A percentile compares a stretch with the other conserved stretches of the same genome.
phyloP scores from a whole-genome alignment of 495 filamentous ascomycete species.

The Aspergillus haitiensis region DNA sequence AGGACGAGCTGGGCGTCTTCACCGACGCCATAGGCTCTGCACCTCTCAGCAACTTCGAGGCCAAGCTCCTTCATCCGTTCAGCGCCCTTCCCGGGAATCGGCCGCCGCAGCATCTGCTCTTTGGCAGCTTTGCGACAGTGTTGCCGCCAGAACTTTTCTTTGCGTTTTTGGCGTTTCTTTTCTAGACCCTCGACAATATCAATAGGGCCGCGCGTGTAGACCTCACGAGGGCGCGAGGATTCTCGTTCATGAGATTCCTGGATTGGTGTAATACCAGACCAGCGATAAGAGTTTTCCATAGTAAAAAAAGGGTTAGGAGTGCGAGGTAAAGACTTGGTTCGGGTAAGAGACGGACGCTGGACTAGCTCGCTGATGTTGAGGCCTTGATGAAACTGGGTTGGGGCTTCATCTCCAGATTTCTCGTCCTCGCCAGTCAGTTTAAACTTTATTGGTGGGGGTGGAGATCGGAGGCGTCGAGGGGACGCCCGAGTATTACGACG shows the following conservation, averaged over 20 bases:
- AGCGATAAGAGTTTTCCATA: constrained; percentile 39
- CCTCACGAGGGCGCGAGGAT: constrained; percentile 43
- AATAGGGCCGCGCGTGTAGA: constrained; percentile 78
- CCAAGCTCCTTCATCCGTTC: constrained; percentile 94
- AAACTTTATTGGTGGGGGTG: constrained; percentile 49
- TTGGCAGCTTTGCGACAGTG: constrained; percentile 68
- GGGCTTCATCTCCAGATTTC: constrained; percentile 33
- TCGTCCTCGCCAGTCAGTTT: constrained; percentile 31
- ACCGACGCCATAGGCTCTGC: constrained; percentile 63
- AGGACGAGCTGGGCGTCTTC: constrained; percentile 73
- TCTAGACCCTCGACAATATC: constrained; percentile 97
- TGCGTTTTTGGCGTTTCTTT: constrained; percentile 85
- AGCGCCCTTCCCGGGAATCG: constrained; percentile 78
- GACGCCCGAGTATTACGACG: constrained; percentile 66
- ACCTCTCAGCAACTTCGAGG: constrained; percentile 73
- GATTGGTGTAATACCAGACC: constrained; percentile 35
- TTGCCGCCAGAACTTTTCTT: constrained; percentile 86
- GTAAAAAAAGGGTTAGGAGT: constrained; percentile 68
- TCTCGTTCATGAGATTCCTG: constrained; percentile 40
- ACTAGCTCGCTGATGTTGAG: constrained; percentile 60
- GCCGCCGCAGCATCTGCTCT: constrained; percentile 57
- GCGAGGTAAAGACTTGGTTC: constrained; percentile 78
- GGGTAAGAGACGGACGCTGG: constrained; percentile 60
- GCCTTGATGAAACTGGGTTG: constrained; percentile 29
- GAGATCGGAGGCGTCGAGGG: constrained; percentile 66